A percentile compares a stretch with the other conserved stretches of the same genome.
Conservation (phyloP, 2,329 filamentous ascomycete species). For the Cladosporium cucumerinum region DNA sequence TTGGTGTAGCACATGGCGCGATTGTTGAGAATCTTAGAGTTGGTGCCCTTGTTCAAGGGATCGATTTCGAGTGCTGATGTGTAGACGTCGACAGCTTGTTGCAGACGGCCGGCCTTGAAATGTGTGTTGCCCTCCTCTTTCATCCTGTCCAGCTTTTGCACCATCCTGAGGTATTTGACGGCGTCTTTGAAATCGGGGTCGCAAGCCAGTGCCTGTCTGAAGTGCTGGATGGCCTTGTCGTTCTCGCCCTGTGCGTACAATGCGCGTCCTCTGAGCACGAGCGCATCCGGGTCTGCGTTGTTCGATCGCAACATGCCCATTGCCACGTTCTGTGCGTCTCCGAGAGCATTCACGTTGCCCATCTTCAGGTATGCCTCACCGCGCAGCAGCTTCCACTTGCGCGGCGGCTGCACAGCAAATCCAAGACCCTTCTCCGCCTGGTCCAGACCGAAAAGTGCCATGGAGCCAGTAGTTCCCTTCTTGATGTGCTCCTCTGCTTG, state of each 20-base stretch:
- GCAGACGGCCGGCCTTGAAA: constrained; percentile 81
- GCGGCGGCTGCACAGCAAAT: constrained; percentile 69
- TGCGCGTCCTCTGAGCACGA: constrained; percentile 82
- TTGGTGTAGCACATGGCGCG: constrained; percentile 79
- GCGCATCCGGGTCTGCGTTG: constrained; percentile 86
- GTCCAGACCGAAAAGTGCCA: constrained; percentile 88
- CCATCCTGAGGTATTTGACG: constrained; percentile 81
- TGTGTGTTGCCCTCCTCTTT: constrained; percentile 90
- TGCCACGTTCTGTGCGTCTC: constrained; percentile 88
- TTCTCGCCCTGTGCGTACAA: constrained; percentile 92
- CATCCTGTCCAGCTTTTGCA: constrained; percentile 87
- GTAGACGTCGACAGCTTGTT: constrained; percentile 81
- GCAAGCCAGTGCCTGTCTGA: constrained; percentile 82
- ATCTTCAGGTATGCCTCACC: constrained; percentile 91
- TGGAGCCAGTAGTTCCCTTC: constrained; percentile 75
- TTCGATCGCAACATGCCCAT: constrained; percentile 84
- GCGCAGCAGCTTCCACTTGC: constrained; percentile 91
- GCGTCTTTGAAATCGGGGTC: constrained; percentile 90
- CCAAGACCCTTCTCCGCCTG: constrained; percentile 82
- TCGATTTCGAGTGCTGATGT: constrained; percentile 79
- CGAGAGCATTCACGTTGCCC: constrained; percentile 81
- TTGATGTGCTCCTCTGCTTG: constrained; percentile 75
- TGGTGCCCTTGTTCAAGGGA: constrained; percentile 82
- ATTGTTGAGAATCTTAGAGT: constrained; percentile 93
- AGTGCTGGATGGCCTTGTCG: constrained; percentile 88